phyloP scores from a whole-genome alignment of 768 basidiomycete species.

The Lactifluus hygrophoroides region DNA sequence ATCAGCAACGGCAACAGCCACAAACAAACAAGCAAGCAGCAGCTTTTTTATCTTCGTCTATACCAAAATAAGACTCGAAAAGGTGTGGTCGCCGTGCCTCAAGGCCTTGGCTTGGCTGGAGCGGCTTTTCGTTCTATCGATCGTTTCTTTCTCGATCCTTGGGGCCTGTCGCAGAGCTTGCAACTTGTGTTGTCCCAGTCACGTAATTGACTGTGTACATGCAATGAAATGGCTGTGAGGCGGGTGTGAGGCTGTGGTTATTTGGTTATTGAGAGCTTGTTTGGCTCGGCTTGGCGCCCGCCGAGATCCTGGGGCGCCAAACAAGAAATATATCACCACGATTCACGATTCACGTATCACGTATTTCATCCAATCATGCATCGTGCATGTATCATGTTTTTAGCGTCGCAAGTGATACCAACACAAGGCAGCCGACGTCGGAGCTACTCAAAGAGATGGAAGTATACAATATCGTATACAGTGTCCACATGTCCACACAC shows the following conservation, averaged over 20 bases:
- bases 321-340: not conserved
- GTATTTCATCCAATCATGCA: not conserved
- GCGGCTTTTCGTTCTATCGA: not conserved
- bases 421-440: not conserved
- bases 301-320: too few species aligned
- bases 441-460: not conserved
- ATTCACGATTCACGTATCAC: not conserved
- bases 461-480: conserved; percentile 6
- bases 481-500: conserved; percentile 9
- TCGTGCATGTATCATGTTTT: not conserved
- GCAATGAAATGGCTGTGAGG: not conserved
- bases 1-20: too few species aligned
- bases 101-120: not conserved
- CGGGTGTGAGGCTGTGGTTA: not conserved
- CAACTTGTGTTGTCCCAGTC: not conserved
- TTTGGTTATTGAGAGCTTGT: too few species aligned
- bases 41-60: too few species aligned
- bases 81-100: not conserved
- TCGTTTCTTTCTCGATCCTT: not conserved
- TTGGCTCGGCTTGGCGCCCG: too few species aligned
- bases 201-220: not conserved
- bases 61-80: too few species aligned
- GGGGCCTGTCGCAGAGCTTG: too few species aligned
- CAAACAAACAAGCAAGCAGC: too few species aligned
- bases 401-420: not conserved